Conservation (phyloP, 176 grass and related monocot species). For the Panicum miliaceum region DNA sequence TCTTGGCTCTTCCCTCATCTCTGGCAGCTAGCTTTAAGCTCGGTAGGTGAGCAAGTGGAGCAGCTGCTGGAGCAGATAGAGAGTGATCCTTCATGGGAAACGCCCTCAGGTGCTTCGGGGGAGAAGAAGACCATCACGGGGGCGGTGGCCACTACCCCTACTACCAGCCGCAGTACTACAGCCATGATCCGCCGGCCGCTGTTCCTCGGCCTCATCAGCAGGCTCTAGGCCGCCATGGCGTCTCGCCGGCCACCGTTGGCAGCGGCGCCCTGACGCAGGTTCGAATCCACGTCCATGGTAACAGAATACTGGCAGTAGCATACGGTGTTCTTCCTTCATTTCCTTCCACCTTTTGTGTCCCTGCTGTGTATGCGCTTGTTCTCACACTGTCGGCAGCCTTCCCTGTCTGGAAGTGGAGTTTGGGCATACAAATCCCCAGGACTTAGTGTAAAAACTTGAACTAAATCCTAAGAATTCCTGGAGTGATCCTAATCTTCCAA, state of each 20-base stretch:
- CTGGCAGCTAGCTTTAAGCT: neutral
- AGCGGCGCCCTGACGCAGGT: neutral
- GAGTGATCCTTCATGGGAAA: neutral
- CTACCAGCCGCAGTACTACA: constrained; percentile 6
- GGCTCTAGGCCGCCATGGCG: neutral
- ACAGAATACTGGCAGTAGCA: neutral
- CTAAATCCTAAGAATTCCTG: neutral
- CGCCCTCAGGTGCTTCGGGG: neutral
- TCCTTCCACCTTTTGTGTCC: neutral
- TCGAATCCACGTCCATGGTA: neutral
- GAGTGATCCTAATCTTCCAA: neutral
- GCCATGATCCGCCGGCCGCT: neutral
- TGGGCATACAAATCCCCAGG: too few species aligned
- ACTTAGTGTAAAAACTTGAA: neutral
- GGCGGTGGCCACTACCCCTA: neutral
- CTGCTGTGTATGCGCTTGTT: neutral
- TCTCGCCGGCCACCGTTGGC: neutral
- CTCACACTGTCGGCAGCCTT: neutral
- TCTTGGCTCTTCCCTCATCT: neutral
- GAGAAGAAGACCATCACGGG: neutral
- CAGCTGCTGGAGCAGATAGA: neutral
- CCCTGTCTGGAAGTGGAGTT: neutral
- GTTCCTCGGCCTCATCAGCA: neutral
- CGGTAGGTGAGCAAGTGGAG: neutral
- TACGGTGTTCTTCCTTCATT: too few species aligned